phyloP scores from a whole-genome alignment of 1,139 yeast genomes.

The Yamadazyma friedrichii region DNA sequence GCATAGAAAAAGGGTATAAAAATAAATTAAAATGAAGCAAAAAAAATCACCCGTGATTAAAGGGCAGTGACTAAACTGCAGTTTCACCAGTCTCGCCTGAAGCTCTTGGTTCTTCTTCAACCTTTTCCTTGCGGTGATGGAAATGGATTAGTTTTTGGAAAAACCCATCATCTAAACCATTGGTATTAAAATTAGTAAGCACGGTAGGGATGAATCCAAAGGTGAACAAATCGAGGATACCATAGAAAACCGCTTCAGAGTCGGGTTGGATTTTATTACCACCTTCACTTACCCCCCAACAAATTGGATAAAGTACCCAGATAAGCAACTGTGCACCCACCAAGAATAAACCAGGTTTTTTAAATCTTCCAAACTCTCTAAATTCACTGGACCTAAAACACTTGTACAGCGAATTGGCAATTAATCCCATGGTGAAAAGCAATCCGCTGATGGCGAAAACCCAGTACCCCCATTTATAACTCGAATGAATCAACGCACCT shows the following conservation, averaged over 20 bases:
- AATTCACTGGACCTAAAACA: conserved; percentile 14
- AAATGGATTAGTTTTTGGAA: conserved; percentile 8
- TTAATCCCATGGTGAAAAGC: conserved; percentile 35
- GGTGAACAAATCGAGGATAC: conserved; percentile 53
- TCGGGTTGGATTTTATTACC: conserved; percentile 66
- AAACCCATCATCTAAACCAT: conserved; percentile 25
- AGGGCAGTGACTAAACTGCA: too few species aligned
- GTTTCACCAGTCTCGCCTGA: conserved; percentile 33
- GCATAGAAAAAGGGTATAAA: too few species aligned
- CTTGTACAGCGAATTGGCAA: conserved; percentile 17
- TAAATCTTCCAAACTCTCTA: conserved; percentile 18
- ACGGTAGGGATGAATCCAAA: conserved; percentile 43
- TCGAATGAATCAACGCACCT: conserved; percentile 52
- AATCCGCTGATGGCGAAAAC: conserved; percentile 38
- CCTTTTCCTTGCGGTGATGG: conserved; percentile 4
- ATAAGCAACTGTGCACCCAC: conserved; percentile 33
- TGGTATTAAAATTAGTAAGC: conserved; percentile 31
- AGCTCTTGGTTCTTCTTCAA: conserved; percentile 26
- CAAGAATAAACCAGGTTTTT: conserved; percentile 24
- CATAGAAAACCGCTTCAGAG: conserved; percentile 66
- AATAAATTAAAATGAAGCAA: background rate
- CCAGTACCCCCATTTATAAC: conserved; percentile 69
- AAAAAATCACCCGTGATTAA: background rate
- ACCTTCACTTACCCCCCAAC: conserved; percentile 68
- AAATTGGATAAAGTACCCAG: conserved; percentile 52